Base-by-base conservation (phyloP, 2,329 filamentous ascomycete genomes). In the Sclerotinia minor region DNA sequence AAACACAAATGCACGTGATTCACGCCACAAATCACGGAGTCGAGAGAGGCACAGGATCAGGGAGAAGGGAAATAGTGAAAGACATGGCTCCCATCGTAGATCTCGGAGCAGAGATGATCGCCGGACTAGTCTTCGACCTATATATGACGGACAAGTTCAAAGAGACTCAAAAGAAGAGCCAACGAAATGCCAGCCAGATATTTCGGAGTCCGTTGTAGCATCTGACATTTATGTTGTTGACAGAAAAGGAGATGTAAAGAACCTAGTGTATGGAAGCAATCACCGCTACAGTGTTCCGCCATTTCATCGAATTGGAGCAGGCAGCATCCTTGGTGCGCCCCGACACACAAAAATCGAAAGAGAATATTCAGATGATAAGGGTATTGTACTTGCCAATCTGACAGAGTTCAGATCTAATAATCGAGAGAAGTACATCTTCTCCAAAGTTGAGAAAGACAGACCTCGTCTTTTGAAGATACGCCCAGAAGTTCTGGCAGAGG, bases 191-290 rank as follows among this genome's bases (percentile, higher is more conserved):
- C 64, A 50, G 53, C 17, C n/a, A 58, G 65, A 64, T 21, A 13
- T 26, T 19, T 54, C 19, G 9, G 59, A 53, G 45, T 32, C 58
- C 26, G 63, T 65, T 44, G 47, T 59, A 26, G 54, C 69, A 49
- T 63, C 67, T 60, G 76, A 74, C 50, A 75, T 83, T 4, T 94
- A 86, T 76, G 73, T 86, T 55, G 74, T 91, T 64, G 94, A 98
- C 78, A 86, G 82, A 53, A 88, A 87, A 74, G 94, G 94, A 0
- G 94, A 98, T 74, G 81, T 84, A 5, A 84, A 92, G 59, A 92
- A 95, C 71, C 78, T 90, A 55, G 84, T 84, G 35, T 97, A 94
- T 76, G 92, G 91, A 2, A 84, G 86, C 38, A 83, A 91, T 50
- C 88, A 97, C 76, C 86, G 86, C 47, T 91, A 90, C 71, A 85